These are phyloP conservation scores for Golubevia sp. DNA, from an alignment of 1,284 basidiomycete genomes.

Conservation along the genomic window DNA sequence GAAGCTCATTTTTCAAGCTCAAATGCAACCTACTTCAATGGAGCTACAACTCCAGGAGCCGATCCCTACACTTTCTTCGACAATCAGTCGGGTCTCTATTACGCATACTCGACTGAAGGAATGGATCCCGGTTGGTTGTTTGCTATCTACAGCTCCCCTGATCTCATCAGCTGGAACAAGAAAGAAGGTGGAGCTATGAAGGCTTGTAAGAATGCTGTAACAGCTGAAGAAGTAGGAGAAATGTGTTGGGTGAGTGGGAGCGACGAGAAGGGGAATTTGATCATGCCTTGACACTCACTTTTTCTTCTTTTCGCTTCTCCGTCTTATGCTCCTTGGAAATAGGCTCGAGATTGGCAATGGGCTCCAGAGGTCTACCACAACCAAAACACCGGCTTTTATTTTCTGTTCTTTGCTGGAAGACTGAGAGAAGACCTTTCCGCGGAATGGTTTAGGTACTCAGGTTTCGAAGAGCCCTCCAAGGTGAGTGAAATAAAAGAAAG, in stretches of 20 bases:
- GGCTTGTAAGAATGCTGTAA: slow-evolving; percentile 1
- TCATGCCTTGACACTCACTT: too few species aligned
- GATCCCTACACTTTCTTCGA: slow-evolving; percentile 7
- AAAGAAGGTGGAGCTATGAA: slow-evolving; percentile 5
- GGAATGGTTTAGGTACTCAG: slow-evolving; percentile 5
- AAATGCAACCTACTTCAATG: slow-evolving; percentile 4
- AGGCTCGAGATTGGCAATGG: slow-evolving; percentile 5
- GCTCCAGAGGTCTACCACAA: slow-evolving; percentile 9
- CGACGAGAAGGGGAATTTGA: too few species aligned
- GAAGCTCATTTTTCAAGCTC: too few species aligned
- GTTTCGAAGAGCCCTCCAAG: slow-evolving; percentile 5
- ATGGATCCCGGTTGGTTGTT: slow-evolving; percentile 1
- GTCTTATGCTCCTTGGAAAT: too few species aligned
- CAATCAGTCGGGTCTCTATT: not conserved
- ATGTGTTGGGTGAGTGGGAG: slow-evolving; percentile 3
- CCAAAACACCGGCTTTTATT: slow-evolving; percentile 4
- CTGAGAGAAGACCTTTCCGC: slow-evolving; percentile 1
- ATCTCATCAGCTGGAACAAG: slow-evolving; percentile 4
- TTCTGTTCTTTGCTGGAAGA: slow-evolving; percentile 6
- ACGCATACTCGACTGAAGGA: slow-evolving; percentile 1
- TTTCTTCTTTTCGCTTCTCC: too few species aligned
- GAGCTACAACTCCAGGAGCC: slow-evolving; percentile 3
- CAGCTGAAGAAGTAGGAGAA: not conserved
- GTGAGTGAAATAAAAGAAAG: too few species aligned
- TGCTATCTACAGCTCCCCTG: slow-evolving; percentile 7